Base-by-base conservation (phyloP, 2,329 filamentous ascomycete species). In the Podosphaera aphanis region DNA sequence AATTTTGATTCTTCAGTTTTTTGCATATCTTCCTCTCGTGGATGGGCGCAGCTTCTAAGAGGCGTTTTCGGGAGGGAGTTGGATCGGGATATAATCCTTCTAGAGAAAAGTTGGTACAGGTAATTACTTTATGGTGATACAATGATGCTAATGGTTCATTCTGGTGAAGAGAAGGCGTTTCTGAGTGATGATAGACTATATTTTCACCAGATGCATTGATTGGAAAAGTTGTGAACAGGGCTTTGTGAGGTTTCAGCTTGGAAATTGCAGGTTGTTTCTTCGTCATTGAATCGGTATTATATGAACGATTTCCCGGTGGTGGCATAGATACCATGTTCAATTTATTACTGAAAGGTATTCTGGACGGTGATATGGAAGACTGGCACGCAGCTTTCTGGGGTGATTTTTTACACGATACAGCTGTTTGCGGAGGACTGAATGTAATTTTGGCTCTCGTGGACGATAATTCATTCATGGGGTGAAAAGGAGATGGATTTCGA, bases 31-130 rank as follows among this genome's bases (percentile, higher is more conserved):
- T 66, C 18, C 67, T 69, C 54, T 88, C 81, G 54, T 77, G 77
- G 53, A 82, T 74, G 1, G 79, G 75, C 3, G 79, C 74, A 3
- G 81, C 73, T 45, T 93, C 83, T 61, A 81, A 70, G 38, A 86
- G 64, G 53, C 82, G 75, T 58, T 77, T 77, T 37, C 64, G 63
- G 7, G 66, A 62, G 1, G 66, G 59, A 47, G 73, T 74, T 48
- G 66, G 67, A 39, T 47, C 47, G n/a, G 41, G 19, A 47, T 70
- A 71, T 50, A 66, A 68, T 44, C 61, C 65, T 48, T 74, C 70
- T 35, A 72, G 57, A 20, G 67, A 65, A 23, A 73, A 58, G 56
- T 65, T 67, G n/a, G 51, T 68, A 48, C 23, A 42, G 36, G 49
- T 43, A 15, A 53, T 42, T 20, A 50, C 47, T 29, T 56, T 50